These are phyloP conservation scores for Botrytis medusae DNA, from an alignment of 2,329 filamentous ascomycete genomes.

Conservation along the genomic window DNA sequence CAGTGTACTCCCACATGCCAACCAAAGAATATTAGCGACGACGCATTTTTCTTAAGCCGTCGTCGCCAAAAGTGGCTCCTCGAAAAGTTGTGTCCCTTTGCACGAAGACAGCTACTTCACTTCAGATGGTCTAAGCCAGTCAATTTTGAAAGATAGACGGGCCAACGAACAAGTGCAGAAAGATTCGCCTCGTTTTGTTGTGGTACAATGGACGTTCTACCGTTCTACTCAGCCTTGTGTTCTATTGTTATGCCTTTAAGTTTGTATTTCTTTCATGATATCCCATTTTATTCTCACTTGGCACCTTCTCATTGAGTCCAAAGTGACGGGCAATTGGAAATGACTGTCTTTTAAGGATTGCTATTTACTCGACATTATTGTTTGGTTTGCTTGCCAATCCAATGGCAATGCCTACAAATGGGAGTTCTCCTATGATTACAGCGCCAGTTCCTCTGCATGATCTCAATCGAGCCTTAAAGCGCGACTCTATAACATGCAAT, in stretches of 20 bases:
- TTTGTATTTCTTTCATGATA: neutral
- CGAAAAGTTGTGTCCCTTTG: neutral
- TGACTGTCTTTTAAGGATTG: neutral
- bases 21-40: neutral
- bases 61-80: too few species aligned
- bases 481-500: neutral
- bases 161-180: neutral
- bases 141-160: neutral
- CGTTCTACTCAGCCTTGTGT: neutral
- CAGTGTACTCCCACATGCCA: neutral
- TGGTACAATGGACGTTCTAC: neutral
- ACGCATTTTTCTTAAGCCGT: neutral
- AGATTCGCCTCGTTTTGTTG: neutral
- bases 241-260: neutral
- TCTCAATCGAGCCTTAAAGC: neutral
- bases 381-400: neutral
- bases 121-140: neutral
- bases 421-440: neutral
- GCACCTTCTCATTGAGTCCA: neutral
- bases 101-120: neutral
- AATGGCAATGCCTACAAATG: neutral
- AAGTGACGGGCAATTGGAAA: neutral
- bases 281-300: neutral
- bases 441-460: neutral
- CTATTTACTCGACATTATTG: neutral